Conservation (phyloP, 441 rosid species). For the Mallotus japonicus region DNA sequence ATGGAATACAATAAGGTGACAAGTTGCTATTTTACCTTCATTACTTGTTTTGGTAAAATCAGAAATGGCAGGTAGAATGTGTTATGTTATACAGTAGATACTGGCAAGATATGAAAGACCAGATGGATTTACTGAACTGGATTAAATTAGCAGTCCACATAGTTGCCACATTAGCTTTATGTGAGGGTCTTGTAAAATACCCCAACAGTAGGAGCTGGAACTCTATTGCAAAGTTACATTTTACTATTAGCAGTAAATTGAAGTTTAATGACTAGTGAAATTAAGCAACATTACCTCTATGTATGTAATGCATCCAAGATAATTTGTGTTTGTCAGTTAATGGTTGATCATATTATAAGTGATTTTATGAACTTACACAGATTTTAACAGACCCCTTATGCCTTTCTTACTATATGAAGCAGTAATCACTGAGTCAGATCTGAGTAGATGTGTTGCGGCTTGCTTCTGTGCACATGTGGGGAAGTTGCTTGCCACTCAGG, state of each 20-base stretch:
- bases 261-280: background rate
- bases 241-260: background rate
- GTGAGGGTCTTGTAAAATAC: background rate
- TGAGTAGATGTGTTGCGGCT: constrained; percentile 33
- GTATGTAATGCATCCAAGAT: background rate
- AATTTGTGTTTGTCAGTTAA: background rate
- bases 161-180: background rate
- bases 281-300: background rate
- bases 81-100: background rate
- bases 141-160: background rate
- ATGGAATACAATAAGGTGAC: too few species aligned
- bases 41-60: background rate
- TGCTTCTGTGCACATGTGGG: constrained; percentile 42
- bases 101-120: background rate
- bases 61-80: background rate
- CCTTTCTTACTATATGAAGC: constrained; percentile 15
- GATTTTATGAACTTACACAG: background rate
- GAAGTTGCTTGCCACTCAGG: constrained; percentile 33
- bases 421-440: constrained; percentile 40
- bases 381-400: background rate
- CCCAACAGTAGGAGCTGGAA: too few species aligned
- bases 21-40: too few species aligned
- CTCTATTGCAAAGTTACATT: background rate
- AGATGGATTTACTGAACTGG: background rate
- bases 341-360: background rate